These are phyloP conservation scores for Populus alba DNA, from an alignment of 345 rosid genomes.

Conservation along the genomic window DNA sequence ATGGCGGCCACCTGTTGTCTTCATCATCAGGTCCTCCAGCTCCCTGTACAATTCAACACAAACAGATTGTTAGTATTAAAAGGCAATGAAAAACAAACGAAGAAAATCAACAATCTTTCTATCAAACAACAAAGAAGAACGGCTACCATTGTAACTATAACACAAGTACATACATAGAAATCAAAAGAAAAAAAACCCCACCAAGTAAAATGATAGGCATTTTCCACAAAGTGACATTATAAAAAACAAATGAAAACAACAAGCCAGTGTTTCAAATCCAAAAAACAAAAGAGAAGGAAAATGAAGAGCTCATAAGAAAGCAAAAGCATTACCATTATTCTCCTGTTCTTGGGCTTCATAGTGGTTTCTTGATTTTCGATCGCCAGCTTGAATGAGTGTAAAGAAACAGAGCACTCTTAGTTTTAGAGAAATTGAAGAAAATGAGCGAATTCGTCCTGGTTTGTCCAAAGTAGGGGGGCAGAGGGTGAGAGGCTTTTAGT, in stretches of 20 bases:
- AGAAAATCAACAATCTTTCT: neutral
- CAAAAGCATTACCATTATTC: slow-evolving; percentile 46
- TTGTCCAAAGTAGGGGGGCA: neutral
- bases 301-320: neutral
- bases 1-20: slow-evolving; percentile 53
- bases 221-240: neutral
- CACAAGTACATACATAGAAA: neutral
- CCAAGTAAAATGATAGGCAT: neutral
- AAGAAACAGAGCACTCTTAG: slow-evolving; percentile 15
- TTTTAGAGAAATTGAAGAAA: neutral
- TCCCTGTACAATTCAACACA: slow-evolving; percentile 29
- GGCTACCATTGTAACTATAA: neutral
- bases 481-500: neutral
- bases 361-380: slow-evolving; percentile 48
- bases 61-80: neutral
- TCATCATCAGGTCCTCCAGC: slow-evolving; percentile 56
- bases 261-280: slow-evolving; percentile 1
- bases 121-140: neutral
- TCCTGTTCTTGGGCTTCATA: slow-evolving; percentile 49
- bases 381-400: slow-evolving; percentile 28
- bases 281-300: neutral
- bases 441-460: no score
- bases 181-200: neutral
- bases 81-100: neutral
- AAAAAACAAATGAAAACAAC: neutral